Conservation (phyloP, 805 yeast species). For the Yarrowia divulgata region DNA sequence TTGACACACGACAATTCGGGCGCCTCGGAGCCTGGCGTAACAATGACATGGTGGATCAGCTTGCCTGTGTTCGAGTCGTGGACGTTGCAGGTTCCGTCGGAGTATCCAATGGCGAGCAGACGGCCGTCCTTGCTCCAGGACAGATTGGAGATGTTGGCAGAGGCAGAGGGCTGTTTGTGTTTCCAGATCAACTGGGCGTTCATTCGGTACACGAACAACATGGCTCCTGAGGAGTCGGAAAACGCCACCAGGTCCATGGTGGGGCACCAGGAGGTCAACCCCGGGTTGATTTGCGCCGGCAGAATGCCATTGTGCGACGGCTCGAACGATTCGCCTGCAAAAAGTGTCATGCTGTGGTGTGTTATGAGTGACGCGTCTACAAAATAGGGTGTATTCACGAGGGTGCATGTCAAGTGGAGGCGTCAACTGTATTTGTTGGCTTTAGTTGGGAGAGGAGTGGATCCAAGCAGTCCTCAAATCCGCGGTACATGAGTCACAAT, state of each 20-base stretch:
- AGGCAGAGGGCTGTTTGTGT: conserved; percentile 43
- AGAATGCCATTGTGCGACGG: conserved; percentile 41
- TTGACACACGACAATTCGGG: conserved; percentile 47
- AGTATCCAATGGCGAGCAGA: conserved; percentile 56
- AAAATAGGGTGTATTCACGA: too few species aligned
- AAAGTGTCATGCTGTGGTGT: too few species aligned
- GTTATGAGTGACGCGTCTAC: not conserved
- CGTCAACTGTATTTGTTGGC: not conserved
- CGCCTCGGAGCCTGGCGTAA: not conserved
- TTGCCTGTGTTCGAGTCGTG: conserved; percentile 59
- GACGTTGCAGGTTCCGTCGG: conserved; percentile 55
- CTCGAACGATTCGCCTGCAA: not conserved
- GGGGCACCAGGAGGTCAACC: conserved; percentile 56
- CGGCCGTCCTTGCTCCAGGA: conserved; percentile 54
- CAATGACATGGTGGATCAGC: conserved; percentile 46
- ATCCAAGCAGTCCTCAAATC: too few species aligned
- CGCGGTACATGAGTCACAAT: too few species aligned
- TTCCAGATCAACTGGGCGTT: conserved; percentile 64
- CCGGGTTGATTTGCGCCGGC: conserved; percentile 41
- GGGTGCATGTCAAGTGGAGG: not conserved
- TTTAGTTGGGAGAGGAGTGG: too few species aligned
- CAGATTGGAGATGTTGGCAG: conserved; percentile 21
- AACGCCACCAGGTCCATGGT: conserved; percentile 61
- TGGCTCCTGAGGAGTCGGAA: conserved; percentile 53
- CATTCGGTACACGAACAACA: conserved; percentile 60